Conservation (phyloP, 495 filamentous ascomycete genomes). For the Extremus antarcticus region DNA sequence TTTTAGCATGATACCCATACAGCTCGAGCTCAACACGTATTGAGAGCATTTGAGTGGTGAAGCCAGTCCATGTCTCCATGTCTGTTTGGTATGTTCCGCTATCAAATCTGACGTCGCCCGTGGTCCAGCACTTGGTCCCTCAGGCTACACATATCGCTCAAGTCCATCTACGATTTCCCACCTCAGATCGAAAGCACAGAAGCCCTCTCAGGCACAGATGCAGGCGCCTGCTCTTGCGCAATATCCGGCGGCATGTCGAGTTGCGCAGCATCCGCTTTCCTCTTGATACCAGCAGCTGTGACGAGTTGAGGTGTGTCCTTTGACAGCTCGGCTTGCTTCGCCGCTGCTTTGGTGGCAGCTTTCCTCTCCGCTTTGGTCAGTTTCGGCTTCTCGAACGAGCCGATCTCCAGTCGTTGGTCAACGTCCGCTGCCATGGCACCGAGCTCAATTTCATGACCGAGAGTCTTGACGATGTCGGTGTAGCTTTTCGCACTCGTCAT, state of each 20-base stretch:
- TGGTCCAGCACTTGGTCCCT: conserved; percentile 8
- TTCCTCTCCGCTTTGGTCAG: conserved; percentile 42
- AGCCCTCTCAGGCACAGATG: conserved; percentile 8
- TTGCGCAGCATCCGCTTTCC: conserved; percentile 12
- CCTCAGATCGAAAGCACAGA: conserved; percentile 8
- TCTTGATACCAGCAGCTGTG: conserved; percentile 14
- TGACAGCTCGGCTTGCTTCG: not conserved
- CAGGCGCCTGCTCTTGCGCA: conserved; percentile 8
- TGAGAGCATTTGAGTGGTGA: no score
- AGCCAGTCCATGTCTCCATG: no score
- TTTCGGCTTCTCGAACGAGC: conserved; percentile 31
- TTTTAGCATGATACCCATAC: conserved; percentile 1
- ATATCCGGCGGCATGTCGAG: conserved; percentile 19
- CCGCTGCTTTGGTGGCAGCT: conserved; percentile 36
- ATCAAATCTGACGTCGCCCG: no score
- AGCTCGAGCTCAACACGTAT: not conserved
- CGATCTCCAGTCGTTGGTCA: conserved; percentile 52
- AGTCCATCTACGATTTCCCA: not conserved
- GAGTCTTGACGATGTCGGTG: conserved; percentile 45
- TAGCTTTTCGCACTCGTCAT: conserved; percentile 54
- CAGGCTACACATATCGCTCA: not conserved
- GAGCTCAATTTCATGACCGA: conserved; percentile 51
- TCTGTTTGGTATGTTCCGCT: no score
- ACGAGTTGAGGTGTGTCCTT: not conserved
- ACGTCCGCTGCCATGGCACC: conserved; percentile 46